Conservation (phyloP, 441 rosid species). For the Cnidoscolus chayamansa region DNA sequence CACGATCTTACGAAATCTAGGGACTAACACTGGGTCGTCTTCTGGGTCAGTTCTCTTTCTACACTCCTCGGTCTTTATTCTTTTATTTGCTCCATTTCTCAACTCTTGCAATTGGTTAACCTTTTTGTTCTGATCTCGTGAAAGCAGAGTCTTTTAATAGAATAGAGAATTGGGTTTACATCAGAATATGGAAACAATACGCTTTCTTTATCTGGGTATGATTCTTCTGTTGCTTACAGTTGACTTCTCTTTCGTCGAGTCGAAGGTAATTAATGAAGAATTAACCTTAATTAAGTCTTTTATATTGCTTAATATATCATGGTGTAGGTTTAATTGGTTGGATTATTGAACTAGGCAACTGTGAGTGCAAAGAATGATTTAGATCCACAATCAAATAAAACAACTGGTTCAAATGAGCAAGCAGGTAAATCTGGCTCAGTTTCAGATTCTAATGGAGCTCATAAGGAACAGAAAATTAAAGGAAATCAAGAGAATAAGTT, state of each 20-base stretch:
- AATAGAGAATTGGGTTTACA: slow-evolving; percentile 26
- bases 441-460: slow-evolving; percentile 26
- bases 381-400: slow-evolving; percentile 26
- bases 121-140: slow-evolving; percentile 6
- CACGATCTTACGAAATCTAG: background rate
- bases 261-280: slow-evolving; percentile 37
- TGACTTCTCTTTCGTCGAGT: slow-evolving; percentile 31
- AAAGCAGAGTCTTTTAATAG: slow-evolving; percentile 23
- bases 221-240: slow-evolving; percentile 35
- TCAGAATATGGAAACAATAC: slow-evolving; percentile 39
- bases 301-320: slow-evolving; percentile 6
- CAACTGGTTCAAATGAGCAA: slow-evolving; percentile 20
- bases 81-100: background rate
- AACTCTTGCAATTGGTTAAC: background rate
- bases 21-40: background rate
- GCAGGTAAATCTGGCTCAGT: slow-evolving; percentile 16
- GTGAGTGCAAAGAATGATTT: slow-evolving; percentile 15
- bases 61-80: background rate
- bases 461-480: slow-evolving; percentile 16
- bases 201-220: slow-evolving; percentile 34
- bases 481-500: slow-evolving; percentile 16
- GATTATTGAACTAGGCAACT: slow-evolving; percentile 33
- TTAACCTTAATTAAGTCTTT: background rate
- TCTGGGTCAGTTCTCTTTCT: slow-evolving; percentile 24
- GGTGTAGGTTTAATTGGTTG: slow-evolving; percentile 8